These are phyloP conservation scores for Yarrowia bubula DNA, from an alignment of 805 yeast genomes.

Conservation along the genomic window DNA sequence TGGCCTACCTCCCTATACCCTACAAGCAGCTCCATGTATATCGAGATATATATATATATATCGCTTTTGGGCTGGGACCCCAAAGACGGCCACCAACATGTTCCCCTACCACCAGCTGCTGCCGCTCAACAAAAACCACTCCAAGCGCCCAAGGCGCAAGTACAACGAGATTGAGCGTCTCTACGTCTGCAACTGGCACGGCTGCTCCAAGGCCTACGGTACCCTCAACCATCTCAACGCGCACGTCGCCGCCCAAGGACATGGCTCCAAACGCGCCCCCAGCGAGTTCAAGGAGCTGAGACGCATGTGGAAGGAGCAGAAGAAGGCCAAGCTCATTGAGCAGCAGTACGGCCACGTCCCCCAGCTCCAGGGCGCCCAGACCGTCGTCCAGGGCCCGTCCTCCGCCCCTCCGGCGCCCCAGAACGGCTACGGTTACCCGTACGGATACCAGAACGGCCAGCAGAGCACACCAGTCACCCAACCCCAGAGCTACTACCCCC, in stretches of 20 bases:
- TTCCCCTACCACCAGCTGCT: slow-evolving; percentile 18
- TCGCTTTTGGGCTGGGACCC: not conserved
- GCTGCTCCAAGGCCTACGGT: slow-evolving; percentile 56
- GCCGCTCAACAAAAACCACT: slow-evolving; percentile 21
- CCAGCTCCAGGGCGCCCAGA: not conserved
- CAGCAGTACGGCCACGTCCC: slow-evolving; percentile 11
- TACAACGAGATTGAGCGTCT: slow-evolving; percentile 56
- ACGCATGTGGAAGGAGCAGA: slow-evolving; percentile 44
- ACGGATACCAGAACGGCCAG: slow-evolving; percentile 19
- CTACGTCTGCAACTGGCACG: slow-evolving; percentile 49
- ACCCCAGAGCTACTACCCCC: slow-evolving; percentile 6
- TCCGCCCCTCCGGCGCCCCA: not conserved
- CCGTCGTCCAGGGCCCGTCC: not conserved
- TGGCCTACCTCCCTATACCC: slow-evolving; percentile 24
- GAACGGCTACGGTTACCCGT: slow-evolving; percentile 7
- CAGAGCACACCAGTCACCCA: not conserved
- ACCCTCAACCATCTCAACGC: slow-evolving; percentile 60
- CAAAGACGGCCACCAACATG: not conserved
- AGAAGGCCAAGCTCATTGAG: slow-evolving; percentile 38
- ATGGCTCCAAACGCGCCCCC: slow-evolving; percentile 54
- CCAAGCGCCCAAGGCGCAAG: slow-evolving; percentile 52
- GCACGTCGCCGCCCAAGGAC: slow-evolving; percentile 53
- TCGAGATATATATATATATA: slow-evolving; percentile 3
- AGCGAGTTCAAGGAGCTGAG: slow-evolving; percentile 55
- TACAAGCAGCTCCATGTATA: slow-evolving; percentile 14